phyloP scores from a whole-genome alignment of 2,329 filamentous ascomycete genomes.

The Orbilia quercus region DNA sequence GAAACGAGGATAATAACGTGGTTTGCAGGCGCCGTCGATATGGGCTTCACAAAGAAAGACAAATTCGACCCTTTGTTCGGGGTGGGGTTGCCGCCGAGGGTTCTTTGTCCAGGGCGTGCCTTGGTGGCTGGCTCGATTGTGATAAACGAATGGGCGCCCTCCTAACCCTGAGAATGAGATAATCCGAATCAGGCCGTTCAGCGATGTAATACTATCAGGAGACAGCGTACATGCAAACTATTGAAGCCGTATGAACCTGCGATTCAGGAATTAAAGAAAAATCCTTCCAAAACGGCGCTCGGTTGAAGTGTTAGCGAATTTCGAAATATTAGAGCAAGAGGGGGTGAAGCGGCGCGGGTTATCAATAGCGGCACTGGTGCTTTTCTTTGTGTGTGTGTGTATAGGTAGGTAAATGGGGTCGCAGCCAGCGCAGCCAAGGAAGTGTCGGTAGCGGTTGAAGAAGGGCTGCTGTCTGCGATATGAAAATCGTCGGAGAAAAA shows the following conservation, averaged over 20 bases:
- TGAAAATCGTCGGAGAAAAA: conserved; percentile 20
- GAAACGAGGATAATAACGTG: conserved; percentile 23
- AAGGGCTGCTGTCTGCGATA: background rate
- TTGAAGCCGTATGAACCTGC: conserved; percentile 5
- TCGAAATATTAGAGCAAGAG: background rate
- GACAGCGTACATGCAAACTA: conserved; percentile 23
- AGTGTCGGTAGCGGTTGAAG: conserved; percentile 17
- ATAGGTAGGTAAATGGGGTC: background rate
- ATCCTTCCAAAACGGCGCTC: conserved; percentile 25
- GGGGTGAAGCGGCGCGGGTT: conserved; percentile 13
- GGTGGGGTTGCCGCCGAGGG: conserved; percentile 53
- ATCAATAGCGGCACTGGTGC: conserved; percentile 30
- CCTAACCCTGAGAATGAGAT: conserved; percentile 13
- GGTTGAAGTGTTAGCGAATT: conserved; percentile 2
- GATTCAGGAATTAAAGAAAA: conserved; percentile 17
- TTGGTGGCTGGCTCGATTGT: conserved; percentile 36
- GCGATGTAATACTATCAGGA: conserved; percentile 11
- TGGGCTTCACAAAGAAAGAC: conserved; percentile 26
- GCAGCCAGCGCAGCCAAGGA: conserved; percentile 30
- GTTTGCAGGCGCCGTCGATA: conserved; percentile 46
- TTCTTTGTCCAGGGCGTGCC: conserved; percentile 27
- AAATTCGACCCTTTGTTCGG: conserved; percentile 23
- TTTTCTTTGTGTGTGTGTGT: conserved; percentile 10
- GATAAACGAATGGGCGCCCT: conserved; percentile 43
- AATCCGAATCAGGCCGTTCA: conserved; percentile 24